Evolutionary conservation across 176 grass and related monocot genomes (phyloP).

Genomic region (Lolium perenne): DNA sequence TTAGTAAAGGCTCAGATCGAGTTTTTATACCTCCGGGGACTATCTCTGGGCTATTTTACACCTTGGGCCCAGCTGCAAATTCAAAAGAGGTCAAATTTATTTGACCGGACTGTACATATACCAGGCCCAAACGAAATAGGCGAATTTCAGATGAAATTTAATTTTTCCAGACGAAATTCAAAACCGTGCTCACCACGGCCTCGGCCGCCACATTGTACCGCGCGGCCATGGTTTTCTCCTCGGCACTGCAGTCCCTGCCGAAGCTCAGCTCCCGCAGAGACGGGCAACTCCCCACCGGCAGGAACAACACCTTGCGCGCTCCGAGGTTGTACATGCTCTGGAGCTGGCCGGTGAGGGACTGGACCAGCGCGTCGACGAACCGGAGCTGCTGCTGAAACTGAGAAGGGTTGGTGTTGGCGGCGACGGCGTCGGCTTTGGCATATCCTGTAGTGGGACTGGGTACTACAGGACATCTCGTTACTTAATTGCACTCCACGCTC

Average conservation of each 20-base stretch:
- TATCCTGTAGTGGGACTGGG: conserved; percentile 43
- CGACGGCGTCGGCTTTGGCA: conserved; percentile 46
- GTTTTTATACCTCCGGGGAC: too few species aligned
- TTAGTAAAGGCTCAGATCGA: too few species aligned
- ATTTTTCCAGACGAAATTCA: too few species aligned
- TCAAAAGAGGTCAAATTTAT: too few species aligned
- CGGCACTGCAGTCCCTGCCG: conserved; percentile 46
- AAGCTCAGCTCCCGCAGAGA: conserved; percentile 57
- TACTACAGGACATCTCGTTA: not conserved
- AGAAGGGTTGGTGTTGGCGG: conserved; percentile 37
- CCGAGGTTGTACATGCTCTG: conserved; percentile 70
- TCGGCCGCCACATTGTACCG: conserved; percentile 60
- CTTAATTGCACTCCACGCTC: not conserved
- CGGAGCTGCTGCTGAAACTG: conserved; percentile 21
- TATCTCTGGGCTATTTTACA: too few species aligned
- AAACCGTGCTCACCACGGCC: conserved; percentile 30
- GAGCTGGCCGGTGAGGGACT: conserved; percentile 60
- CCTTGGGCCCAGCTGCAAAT: too few species aligned
- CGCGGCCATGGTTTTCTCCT: conserved; percentile 51
- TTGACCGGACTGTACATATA: too few species aligned
- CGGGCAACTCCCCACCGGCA: conserved; percentile 71
- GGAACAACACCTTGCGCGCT: conserved; percentile 65
- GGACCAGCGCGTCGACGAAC: conserved; percentile 53
- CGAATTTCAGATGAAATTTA: too few species aligned
- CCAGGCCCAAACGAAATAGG: too few species aligned